Evolutionary conservation across 257 asterid species (phyloP), one percentile per base, ranked within the genome.

Genomic region (Anisodus tanguticus): DNA sequence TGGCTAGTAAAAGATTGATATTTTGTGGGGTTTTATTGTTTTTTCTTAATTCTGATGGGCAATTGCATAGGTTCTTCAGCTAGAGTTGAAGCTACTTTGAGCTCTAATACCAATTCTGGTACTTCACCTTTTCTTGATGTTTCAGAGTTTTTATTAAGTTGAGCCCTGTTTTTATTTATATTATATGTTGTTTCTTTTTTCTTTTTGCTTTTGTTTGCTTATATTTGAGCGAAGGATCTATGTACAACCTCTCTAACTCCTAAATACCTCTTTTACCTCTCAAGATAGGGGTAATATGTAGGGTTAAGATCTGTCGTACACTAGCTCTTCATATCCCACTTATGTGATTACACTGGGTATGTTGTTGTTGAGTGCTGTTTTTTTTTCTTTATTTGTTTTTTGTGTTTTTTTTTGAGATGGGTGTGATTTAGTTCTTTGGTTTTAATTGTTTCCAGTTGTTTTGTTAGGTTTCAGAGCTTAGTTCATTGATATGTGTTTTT

Each of bases 61-160:
- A 94, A 94, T 85, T 95, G 98, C 89, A 64, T 90, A 16, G 93
- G 90, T 89, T 91, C 97, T 49, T 87, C 99, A 1, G 95, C 98
- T 7, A 93, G 89, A 92, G 94, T 94, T 88, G 99, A 94, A 85
- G 91, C 99, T 12, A 81, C 95, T 82, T 89, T 90, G 85, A 94
- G 94, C 93, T 85, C 84, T 11, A 71, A 43, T 55, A 85, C 86
- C 62, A 59, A 91, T 70, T 90, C 95, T 82, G 98, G 98, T 95
- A 91, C 63, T 83, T 80, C 39, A 82, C 39, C 26, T 26, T 79
- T 63, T 35, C 35, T 74, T 4, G 5, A 37, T 66, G 8, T 66
- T 12, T 66, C n/a, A 31, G 47, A 68, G 53, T 68, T 31, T 31
- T 31, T 31, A 31, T 31, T 31, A 10, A 12, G n/a, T 41, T 66